Base-by-base conservation (phyloP, 139 green algal genomes). In the Chlamydomonas incerta region DNA sequence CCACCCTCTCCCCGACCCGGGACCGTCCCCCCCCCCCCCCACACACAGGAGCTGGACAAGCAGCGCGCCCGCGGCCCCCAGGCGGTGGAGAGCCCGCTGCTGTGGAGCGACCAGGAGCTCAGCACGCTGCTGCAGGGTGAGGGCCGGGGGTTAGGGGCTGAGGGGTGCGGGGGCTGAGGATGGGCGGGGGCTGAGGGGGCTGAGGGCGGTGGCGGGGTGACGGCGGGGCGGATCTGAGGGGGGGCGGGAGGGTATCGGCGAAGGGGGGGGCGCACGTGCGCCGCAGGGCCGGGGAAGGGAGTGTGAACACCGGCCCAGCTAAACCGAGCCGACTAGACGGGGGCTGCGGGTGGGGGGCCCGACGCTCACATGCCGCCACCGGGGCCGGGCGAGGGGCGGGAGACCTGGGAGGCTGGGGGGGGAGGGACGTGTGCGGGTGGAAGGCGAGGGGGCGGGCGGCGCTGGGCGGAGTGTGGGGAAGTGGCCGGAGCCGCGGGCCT, bases 41-140 rank as follows among this genome's bases (percentile, higher is more conserved):
- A 35, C n/a, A 28, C 72, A 57, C 86, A 93, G 84, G 96, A 98
- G 89, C 88, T 99, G 41, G 96, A 99, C 91, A 89, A 92, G 57
- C 93, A 95, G 88, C 85, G 92, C n/a, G 95, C 87, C 21, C 88
- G 92, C 47, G 92, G 93, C 3, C 87, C 87, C 21, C 91, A 94
- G 92, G 92, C 92, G 10, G 96, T 96, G 74, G 95, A 96, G 86
- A 94, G 88, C 8, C 96, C 96, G 6, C 90, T 99, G 66, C 89
- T 99, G 70, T 99, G 96, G 96, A 90, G 87, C 20, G 82, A 94
- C 10, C 83, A 92, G 21, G 91, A 99, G 92, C 87, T 96, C 11
- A 87, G 92, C 2, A 63, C 90, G 29, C 89, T 95, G 34, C 84
- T 95, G 76, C 65, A 88, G 58, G 90, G 90, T 81, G 47, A 33